Base-by-base conservation (phyloP, 306 rosid species). In the Macrotyloma uniflorum region DNA sequence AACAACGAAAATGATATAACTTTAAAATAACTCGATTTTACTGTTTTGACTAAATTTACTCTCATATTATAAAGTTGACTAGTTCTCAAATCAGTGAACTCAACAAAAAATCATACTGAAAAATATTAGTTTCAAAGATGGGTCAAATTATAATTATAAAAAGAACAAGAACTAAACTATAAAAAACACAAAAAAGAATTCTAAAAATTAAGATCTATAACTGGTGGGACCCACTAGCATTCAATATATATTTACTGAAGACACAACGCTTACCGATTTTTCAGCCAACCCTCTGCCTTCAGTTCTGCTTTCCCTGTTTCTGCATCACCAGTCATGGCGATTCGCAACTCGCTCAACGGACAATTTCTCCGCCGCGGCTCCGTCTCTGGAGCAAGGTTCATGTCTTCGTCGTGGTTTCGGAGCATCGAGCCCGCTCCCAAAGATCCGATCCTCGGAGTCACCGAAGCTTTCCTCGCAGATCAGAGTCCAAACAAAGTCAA, bases 401-500 rank as follows among this genome's bases (percentile, higher is more conserved):
- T 91, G 80, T 90, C 97, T 2, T 78, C 97, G 13, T 92, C 97
- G 11, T 95, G 95, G 97, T 95, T 94, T 92, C 77, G 85, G 69
- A 82, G 49, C 75, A 90, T 95, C 28, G 89, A 95, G 20, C 98
- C 88, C 1, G 97, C 98, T 54, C 89, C 98, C 3, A 95, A 92
- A 87, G 98, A 95, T 73, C 98, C 98, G 5, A 95, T 95, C 82
- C 98, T 95, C 79, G 97, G 98, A n/a, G 98, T 92, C 47, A 95
- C 98, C 30, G 98, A 95, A 79, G 98, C 98, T 70, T 95, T 80
- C 74, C 89, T 95, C 49, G 95, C 98, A 23, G 98, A 95, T 92
- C 93, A 92, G 36, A 88, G 89, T 79, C 97, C 98, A 0, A 81
- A 83, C 50, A 95, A 95, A 86, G 95, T 95, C 78, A 95, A 95